phyloP scores from a whole-genome alignment of 2,329 filamentous ascomycete species.

The Pseudogymnoascus sp. region DNA sequence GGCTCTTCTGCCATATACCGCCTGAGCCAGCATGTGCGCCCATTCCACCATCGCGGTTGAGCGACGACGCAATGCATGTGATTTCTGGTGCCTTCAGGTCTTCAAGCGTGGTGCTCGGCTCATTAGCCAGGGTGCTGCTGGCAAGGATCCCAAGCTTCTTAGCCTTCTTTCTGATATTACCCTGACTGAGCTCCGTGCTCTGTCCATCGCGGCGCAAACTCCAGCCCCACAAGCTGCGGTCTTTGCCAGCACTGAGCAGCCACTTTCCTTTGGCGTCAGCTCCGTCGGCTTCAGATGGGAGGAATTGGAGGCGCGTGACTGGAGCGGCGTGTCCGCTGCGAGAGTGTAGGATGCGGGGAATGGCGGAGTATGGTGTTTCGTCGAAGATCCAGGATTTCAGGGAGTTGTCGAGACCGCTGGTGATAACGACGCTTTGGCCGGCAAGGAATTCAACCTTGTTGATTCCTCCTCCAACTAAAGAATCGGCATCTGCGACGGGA shows the following conservation, averaged over 20 bases:
- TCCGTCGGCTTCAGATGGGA: slow-evolving; percentile 84
- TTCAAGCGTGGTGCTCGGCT: slow-evolving; percentile 60
- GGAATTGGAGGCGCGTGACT: slow-evolving; percentile 74
- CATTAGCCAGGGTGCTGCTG: slow-evolving; percentile 48
- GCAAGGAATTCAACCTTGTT: slow-evolving; percentile 83
- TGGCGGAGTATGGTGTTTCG: slow-evolving; percentile 78
- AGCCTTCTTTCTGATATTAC: slow-evolving; percentile 77
- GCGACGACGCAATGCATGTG: slow-evolving; percentile 80
- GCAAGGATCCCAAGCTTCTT: slow-evolving; percentile 76
- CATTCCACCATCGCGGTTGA: slow-evolving; percentile 93
- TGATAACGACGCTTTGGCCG: slow-evolving; percentile 84
- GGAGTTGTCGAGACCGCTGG: slow-evolving; percentile 87
- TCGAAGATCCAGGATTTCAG: slow-evolving; percentile 97
- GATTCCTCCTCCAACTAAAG: slow-evolving; percentile 65
- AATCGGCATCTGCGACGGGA: slow-evolving; percentile 46
- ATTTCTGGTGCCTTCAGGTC: slow-evolving; percentile 86
- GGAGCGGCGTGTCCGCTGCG: slow-evolving; percentile 85
- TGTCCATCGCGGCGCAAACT: slow-evolving; percentile 92
- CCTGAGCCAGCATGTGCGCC: slow-evolving; percentile 74
- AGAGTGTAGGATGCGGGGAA: slow-evolving; percentile 78
- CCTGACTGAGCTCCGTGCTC: slow-evolving; percentile 88
- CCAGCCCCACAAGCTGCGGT: slow-evolving; percentile 93
- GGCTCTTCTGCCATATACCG: slow-evolving; percentile 75
- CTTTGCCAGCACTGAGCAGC: slow-evolving; percentile 82
- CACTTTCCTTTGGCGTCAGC: slow-evolving; percentile 86